Evolutionary conservation across 176 grass and related monocot genomes (phyloP).

Genomic region (Raddia distichophylla): DNA sequence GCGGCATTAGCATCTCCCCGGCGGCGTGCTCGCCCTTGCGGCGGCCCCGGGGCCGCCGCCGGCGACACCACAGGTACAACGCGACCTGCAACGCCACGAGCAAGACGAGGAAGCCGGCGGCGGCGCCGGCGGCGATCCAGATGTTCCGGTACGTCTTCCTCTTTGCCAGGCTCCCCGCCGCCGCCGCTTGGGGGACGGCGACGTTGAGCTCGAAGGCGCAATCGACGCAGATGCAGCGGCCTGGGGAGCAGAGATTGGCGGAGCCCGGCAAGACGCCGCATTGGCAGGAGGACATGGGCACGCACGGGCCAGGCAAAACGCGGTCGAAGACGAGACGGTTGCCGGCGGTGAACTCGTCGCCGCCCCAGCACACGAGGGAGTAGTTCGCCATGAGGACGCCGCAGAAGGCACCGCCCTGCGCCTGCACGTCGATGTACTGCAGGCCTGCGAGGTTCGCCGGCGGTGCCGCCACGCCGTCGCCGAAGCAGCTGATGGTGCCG

Average conservation of each 20-base stretch:
- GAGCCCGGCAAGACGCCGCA: conserved; percentile 79
- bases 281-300: conserved; percentile 39
- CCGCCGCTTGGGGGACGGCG: background rate
- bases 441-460: conserved; percentile 21
- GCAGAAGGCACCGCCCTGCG: conserved; percentile 52
- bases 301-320: conserved; percentile 74
- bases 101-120: conserved; percentile 14
- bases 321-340: conserved; percentile 61
- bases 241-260: conserved; percentile 50
- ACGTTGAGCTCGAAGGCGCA: conserved; percentile 56
- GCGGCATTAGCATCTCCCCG: conserved; percentile 5
- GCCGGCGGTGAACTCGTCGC: conserved; percentile 35
- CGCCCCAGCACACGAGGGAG: conserved; percentile 91
- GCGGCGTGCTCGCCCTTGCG: background rate
- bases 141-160: background rate
- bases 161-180: no score
- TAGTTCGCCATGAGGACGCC: conserved; percentile 76
- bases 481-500: conserved; percentile 71
- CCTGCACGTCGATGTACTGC: conserved; percentile 70
- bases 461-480: conserved; percentile 28
- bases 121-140: conserved; percentile 39
- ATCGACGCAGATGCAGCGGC: conserved; percentile 57
- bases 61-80: conserved; percentile 31
- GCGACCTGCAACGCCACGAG: conserved; percentile 36
- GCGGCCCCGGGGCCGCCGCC: conserved; percentile 5